Evolutionary conservation across 2,329 filamentous ascomycete genomes (phyloP), one percentile per base, ranked within the genome.

Genomic region (Exophiala sp.): DNA sequence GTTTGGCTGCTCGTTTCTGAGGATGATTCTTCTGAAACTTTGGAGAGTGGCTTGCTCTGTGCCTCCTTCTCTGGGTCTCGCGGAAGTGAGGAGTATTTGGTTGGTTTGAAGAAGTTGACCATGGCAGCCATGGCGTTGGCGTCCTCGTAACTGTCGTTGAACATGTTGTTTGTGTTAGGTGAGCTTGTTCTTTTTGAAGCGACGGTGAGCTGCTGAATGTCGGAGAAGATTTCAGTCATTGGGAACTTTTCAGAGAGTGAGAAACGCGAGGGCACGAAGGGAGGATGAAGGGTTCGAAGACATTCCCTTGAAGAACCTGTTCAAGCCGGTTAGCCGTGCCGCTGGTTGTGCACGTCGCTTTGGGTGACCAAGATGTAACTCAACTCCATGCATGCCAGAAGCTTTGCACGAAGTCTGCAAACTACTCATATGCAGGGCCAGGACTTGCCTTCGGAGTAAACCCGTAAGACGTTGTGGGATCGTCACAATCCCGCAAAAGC

Each of bases 101-200:
- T 42, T 5, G 38, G 36, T 39, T 40, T 53, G 21, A 58, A 42
- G 14, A 46, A 47, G 21, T 50, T 58, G 43, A 58, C 39, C 55
- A 58, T 58, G 20, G 51, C 29, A 33, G 52, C 51, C 55, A 58
- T 58, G n/a, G 52, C 43, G 45, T 58, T 58, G 33, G 52, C 47
- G 21, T 58, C 55, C 40, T 58, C 55, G 24, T 52, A 54, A 48
- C 55, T 54, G 33, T 58, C 55, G 24, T 42, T 51, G 14, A 47
- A 57, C 55, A 57, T 57, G 6, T 34, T 54, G 41, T 43, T 43
- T 21, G 3, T 43, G 18, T 29, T 46, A 18, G 47, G 33, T 9
- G 16, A 36, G 29, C 41, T 20, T 9, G 29, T 24, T 29, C 8
- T 24, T 20, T 43, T 43, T n/a, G 21, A n/a, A 8, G 20, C 20